These are phyloP conservation scores for Verticillium isaacii DNA, from an alignment of 2,329 filamentous ascomycete genomes.

Conservation along the genomic window DNA sequence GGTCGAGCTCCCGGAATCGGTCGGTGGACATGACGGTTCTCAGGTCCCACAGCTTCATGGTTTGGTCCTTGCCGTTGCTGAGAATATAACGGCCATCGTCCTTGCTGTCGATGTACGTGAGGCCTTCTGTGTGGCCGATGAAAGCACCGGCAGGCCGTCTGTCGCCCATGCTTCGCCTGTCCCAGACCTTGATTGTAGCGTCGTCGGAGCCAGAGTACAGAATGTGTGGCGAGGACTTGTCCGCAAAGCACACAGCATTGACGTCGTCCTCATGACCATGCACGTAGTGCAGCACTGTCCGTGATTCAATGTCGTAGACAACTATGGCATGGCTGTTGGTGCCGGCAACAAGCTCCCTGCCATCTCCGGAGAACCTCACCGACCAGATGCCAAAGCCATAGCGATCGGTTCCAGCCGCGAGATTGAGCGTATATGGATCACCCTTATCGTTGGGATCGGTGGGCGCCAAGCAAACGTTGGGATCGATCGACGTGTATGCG, in stretches of 20 bases:
- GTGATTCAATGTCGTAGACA: constrained; percentile 87
- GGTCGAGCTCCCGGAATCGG: constrained; percentile 52
- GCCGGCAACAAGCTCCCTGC: constrained; percentile 83
- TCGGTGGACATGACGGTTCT: constrained; percentile 79
- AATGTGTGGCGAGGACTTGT: constrained; percentile 83
- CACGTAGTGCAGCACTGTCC: constrained; percentile 68
- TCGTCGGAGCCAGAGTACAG: constrained; percentile 96
- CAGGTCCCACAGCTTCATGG: constrained; percentile 95
- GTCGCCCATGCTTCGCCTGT: constrained; percentile 86
- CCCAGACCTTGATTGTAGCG: constrained; percentile 92
- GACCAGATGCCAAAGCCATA: constrained; percentile 72
- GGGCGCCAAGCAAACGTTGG: constrained; percentile 76
- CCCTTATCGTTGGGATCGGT: constrained; percentile 80
- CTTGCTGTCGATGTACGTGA: constrained; percentile 67
- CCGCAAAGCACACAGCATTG: constrained; percentile 94
- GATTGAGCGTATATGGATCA: constrained; percentile 75
- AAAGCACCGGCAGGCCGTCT: constrained; percentile 65
- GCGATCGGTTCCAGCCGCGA: constrained; percentile 30
- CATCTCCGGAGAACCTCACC: constrained; percentile 87
- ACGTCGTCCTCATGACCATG: constrained; percentile 82
- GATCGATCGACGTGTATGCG: constrained; percentile 86
- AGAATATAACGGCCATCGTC: constrained; percentile 77
- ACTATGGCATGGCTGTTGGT: constrained; percentile 76
- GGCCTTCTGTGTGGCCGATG: constrained; percentile 60
- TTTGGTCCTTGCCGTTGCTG: constrained; percentile 93